Base-by-base conservation (phyloP, 768 basidiomycete species). In the Rhizopogon vulgaris region DNA sequence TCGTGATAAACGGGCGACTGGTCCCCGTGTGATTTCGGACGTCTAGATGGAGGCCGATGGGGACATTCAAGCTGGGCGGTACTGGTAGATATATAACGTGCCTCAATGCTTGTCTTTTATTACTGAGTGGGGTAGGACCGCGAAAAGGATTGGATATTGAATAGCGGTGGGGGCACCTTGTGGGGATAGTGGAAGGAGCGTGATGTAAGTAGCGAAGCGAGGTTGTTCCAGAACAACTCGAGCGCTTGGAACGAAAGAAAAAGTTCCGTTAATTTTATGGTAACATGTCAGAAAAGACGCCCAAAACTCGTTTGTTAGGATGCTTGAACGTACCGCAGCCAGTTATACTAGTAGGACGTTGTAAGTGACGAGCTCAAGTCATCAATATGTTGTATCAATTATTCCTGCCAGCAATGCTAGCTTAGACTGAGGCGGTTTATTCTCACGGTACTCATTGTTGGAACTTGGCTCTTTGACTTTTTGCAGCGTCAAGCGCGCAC, bases 251-350 rank as follows among this genome's bases (percentile, higher is more conserved):
- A 30, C 28, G 28, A 32, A 43, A 50, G n/a, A 45, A 50, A 50
- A 50, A 50, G 49, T 47, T 14, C 49, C 40, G 24, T 28, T 17
- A 32, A 45, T 34, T 10, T 30, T 30, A 3, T 10, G 32, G 51
- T 27, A 32, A 49, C n/a, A 28, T 38, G 48, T 51, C 48, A 52
- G 36, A 49, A 52, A 27, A 52, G 51, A 52, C 51, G 51, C 51
- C 30, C 22, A 25, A 52, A 48, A 32, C 4, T 9, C 18, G 3
- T 18, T 18, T 38, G 17, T 18, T 2, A 38, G 4, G 17, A 38
- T 38, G 11, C 12, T 30, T 15, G 17, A 45, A 32, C 30, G 14
- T 45, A 45, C 43, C 43, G 2, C 18, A 5, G 18, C 2, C 2
- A 45, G 14, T 22, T 22, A 22, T 22, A 22, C 22, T 22, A 22